A percentile compares a stretch with the other conserved stretches of the same genome.
These are phyloP conservation scores for Erucastrum elatum DNA, from an alignment of 345 rosid species.

Conservation along the genomic window DNA sequence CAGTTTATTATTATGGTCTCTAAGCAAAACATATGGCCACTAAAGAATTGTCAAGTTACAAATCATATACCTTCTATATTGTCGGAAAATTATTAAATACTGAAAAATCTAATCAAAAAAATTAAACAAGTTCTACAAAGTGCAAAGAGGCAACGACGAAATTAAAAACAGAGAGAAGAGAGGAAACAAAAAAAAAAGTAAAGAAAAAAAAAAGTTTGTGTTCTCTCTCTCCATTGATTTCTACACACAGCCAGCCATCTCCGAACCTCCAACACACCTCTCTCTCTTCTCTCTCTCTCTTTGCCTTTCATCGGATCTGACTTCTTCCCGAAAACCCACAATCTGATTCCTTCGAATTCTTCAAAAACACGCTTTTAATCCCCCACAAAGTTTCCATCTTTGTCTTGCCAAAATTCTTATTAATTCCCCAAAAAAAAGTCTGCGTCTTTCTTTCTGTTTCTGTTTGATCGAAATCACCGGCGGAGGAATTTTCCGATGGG, in stretches of 20 bases:
- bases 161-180: conserved; percentile 14
- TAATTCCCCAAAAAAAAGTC: neutral
- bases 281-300: conserved; percentile 32
- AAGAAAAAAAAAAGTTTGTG: neutral
- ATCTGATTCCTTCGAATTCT: conserved; percentile 31
- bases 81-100: conserved; percentile 4
- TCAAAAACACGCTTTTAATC: conserved; percentile 28
- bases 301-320: conserved; percentile 47
- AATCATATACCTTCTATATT: conserved; percentile 7
- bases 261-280: conserved; percentile 31
- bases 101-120: conserved; percentile 16
- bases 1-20: neutral
- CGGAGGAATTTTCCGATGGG: conserved; percentile 55
- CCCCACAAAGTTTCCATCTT: conserved; percentile 15
- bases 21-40: conserved; percentile 15
- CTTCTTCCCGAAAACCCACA: conserved; percentile 34
- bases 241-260: conserved; percentile 39
- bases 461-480: conserved; percentile 34
- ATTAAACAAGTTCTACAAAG: conserved; percentile 13
- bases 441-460: neutral
- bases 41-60: neutral
- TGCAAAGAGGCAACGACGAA: conserved; percentile 21
- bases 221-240: conserved; percentile 38
- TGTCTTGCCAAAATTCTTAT: neutral
- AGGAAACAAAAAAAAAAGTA: neutral